Conservation (phyloP, 345 rosid species). For the Hirschfeldia incana region DNA sequence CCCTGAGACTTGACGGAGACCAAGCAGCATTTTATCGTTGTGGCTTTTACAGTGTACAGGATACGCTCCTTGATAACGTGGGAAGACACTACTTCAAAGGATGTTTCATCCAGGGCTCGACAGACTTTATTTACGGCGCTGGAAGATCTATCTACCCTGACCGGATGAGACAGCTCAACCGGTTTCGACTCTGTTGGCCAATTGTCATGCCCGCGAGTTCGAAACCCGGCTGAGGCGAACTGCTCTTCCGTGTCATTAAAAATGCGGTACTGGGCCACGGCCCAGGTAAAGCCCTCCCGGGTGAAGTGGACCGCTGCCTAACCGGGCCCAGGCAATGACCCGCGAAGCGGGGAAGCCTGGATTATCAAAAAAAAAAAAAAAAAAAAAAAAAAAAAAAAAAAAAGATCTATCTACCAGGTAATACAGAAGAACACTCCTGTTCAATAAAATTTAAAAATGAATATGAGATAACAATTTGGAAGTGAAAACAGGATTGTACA, state of each 20-base stretch:
- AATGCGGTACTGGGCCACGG: too few species aligned
- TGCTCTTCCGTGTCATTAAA: too few species aligned
- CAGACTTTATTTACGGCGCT: not conserved
- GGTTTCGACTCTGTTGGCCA: too few species aligned
- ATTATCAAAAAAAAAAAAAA: too few species aligned
- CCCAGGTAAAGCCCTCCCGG: too few species aligned
- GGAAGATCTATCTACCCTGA: not conserved
- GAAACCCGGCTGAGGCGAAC: too few species aligned
- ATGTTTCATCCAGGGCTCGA: not conserved
- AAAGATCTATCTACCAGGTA: not conserved
- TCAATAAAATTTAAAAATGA: not conserved
- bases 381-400: too few species aligned
- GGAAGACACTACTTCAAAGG: not conserved
- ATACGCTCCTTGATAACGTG: not conserved
- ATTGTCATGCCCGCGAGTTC: too few species aligned
- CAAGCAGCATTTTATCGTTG: not conserved
- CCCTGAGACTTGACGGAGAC: not conserved
- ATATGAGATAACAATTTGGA: not conserved
- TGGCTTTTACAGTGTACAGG: not conserved
- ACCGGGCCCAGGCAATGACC: too few species aligned
- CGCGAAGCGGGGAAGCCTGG: too few species aligned
- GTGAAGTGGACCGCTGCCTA: too few species aligned
- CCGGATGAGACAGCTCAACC: too few species aligned
- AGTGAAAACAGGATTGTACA: not conserved
- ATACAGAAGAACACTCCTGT: not conserved